Evolutionary conservation across 2,329 filamentous ascomycete species (phyloP), one percentile per base, ranked within the genome.

Genomic region (Arthroderma uncinatum): DNA sequence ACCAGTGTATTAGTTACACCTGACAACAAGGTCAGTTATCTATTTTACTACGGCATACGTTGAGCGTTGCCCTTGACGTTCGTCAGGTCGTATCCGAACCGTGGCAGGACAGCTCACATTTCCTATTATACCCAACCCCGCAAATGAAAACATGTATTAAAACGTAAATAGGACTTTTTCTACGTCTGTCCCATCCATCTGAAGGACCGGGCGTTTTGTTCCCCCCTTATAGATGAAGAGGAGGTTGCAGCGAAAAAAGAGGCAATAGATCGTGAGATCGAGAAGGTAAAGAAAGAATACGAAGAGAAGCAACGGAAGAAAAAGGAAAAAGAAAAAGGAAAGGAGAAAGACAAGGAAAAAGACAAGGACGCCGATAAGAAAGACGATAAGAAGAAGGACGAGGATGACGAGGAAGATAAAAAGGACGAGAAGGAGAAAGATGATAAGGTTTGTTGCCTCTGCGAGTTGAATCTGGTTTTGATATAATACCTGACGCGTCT

Each of bases 1-100:
- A 83, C 85, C 5, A 94, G 86, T 62, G 92, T 97, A 16, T 77
- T 98, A 56, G 88, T 95, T 64, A 94, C 90, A 7, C 82, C 87
- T 0, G 90, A 94, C 66, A 91, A 89, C 66, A 93, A 92, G 82
- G 91, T 93, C 74, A 64, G 66, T 62, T 57, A 12, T 34, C 12
- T 28, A 9, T 37, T 23, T 14, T 52, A 9, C 25, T 33, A 34
- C 14, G 8, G 2, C 19, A 52, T 33, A 19, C 3, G 23, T 30
- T 30, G 28, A 7, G 4, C 28, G 7, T 30, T 7, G 28, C 7
- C 7, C n/a, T n/a, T n/a, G n/a, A n/a, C n/a, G n/a, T 30, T 30
- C 28, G 28, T 30, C 7, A 30, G 28, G 28, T 7, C 7, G 7
- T 30, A 30, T 7, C 28, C 7, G 28, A 30, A 30, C 28, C 28